Evolutionary conservation across 139 green algal species (phyloP), one percentile per base, ranked within the genome.

Genomic region (Limnomonas spitsbergensis): DNA sequence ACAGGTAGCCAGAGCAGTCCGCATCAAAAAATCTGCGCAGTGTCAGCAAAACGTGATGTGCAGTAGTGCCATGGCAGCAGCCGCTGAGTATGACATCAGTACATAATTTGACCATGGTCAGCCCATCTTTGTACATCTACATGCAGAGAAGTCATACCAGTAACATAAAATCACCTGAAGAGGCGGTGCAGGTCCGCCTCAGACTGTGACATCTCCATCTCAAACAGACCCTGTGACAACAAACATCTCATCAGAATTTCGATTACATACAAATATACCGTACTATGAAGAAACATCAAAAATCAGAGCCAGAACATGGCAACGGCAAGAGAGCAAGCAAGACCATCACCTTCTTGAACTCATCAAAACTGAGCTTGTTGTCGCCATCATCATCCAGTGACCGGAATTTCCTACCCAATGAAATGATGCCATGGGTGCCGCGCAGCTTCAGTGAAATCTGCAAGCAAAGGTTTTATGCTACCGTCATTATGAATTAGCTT

Each of bases 371-470:
- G 2, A 90, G 56, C 75, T 82, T 84, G 3, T 81, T 78, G 80
- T 84, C 81, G 29, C 75, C 76, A 27, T 78, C 40, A 66, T 88
- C 82, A 66, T 90, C 85, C 82, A 90, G 86, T 73, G 53, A 82
- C 31, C 77, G 73, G 75, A 90, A 90, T 76, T 87, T 89, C 47
- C 78, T 77, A 4, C 85, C 85, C 27, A 90, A 80, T 53, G 61
- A 79, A 66, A 90, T 81, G 78, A 90, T 87, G 26, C 82, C 81
- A 38, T 90, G 80, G 2, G 77, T 84, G 73, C 85, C 85, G 38
- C 85, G 85, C 40, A 76, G 36, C 69, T 86, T 83, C 40, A 90
- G 78, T 3, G 80, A 75, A 37, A 72, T 69, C 79, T 86, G 77
- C 37, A 76, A 53, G 40, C 56, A 69, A 26, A 54, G 42, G 7